A percentile compares a stretch with the other conserved stretches of the same genome.
Conservation (phyloP, 306 rosid genomes). For the Vachellia pachyceras region DNA sequence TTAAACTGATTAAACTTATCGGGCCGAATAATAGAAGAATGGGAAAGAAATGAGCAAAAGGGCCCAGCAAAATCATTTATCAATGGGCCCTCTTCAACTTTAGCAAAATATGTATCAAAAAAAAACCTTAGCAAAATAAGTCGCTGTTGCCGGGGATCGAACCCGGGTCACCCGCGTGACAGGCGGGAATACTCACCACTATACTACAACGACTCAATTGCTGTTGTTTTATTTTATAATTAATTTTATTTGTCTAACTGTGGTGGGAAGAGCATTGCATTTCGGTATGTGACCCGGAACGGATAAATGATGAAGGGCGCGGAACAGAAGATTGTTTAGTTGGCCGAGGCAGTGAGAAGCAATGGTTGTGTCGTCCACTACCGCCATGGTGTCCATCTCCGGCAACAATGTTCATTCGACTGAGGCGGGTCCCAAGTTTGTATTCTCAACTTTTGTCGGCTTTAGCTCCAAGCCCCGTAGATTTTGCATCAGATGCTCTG, state of each 20-base stretch:
- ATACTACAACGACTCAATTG: slow-evolving; percentile 58
- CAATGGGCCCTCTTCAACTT: too few relatives aligned
- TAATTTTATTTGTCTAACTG: not conserved
- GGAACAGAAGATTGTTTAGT: not conserved
- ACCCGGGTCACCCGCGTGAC: slow-evolving; percentile 49
- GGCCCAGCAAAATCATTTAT: too few relatives aligned
- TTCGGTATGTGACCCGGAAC: not conserved
- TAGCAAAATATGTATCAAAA: too few relatives aligned
- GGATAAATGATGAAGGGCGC: not conserved
- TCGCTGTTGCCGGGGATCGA: slow-evolving; percentile 51
- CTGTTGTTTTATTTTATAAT: accelerated
- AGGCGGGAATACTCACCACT: slow-evolving; percentile 50
- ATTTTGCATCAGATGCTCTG: slow-evolving; percentile 52
- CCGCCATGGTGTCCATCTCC: slow-evolving; percentile 52
- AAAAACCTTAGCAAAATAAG: too few relatives aligned
- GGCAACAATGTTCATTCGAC: slow-evolving; percentile 39
- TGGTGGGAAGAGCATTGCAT: not conserved
- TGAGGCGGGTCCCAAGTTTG: slow-evolving; percentile 35
- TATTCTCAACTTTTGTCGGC: slow-evolving; percentile 34
- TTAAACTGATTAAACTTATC: too few relatives aligned
- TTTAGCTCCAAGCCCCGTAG: slow-evolving; percentile 49
- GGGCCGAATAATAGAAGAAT: too few relatives aligned
- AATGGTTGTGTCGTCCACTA: slow-evolving; percentile 72
- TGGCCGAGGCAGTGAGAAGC: slow-evolving; percentile 5
- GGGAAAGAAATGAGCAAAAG: too few relatives aligned